Base-by-base conservation (phyloP, 345 rosid species). In the Eutrema japonicum region DNA sequence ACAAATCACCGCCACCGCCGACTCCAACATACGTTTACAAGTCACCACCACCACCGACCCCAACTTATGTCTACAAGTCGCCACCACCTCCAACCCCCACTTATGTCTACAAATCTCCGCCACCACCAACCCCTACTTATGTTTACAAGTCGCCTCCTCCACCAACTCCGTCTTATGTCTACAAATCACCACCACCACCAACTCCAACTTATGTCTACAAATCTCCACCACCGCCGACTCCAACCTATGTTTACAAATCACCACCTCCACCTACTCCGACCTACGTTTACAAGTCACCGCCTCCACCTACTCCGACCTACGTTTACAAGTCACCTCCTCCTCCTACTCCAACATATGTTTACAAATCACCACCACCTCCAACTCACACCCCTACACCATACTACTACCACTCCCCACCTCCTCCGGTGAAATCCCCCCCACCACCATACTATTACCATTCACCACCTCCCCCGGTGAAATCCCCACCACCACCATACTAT, bases 191-290 rank as follows among this genome's bases (percentile, higher is more conserved):
- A 2, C 75, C 74, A 0, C 74, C 74, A 0, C 74, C 74, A 8
- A 70, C 77, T 0, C 81, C 83, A 0, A 51, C 77, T 0, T 81
- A 81, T 12, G 18, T 60, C 0, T 81, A 81, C 66, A 74, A 75
- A n/a, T 81, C 84, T 0, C 84, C 84, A 36, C 85, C 85, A 0
- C 84, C 82, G 0, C 73, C 82, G 7, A 14, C 29, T 11, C 67
- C 75, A 81, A 0, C 83, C 83, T 2, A 6, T 42, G 6, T 22
- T 22, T 18, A 18, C 22, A 51, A 55, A 0, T 77, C 80, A 3
- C 14, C 76, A 78, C 47, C 77, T 70, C 84, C 22, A 18, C 22
- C 22, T 18, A 18, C 22, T 18, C 22, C 22, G 22, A 18, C 22
- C 22, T 18, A 18, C 22, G 22, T 18, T 18, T 18, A 18, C 22